Base-by-base conservation (phyloP, 2,329 filamentous ascomycete genomes). In the Akanthomyces dipterigenus region DNA sequence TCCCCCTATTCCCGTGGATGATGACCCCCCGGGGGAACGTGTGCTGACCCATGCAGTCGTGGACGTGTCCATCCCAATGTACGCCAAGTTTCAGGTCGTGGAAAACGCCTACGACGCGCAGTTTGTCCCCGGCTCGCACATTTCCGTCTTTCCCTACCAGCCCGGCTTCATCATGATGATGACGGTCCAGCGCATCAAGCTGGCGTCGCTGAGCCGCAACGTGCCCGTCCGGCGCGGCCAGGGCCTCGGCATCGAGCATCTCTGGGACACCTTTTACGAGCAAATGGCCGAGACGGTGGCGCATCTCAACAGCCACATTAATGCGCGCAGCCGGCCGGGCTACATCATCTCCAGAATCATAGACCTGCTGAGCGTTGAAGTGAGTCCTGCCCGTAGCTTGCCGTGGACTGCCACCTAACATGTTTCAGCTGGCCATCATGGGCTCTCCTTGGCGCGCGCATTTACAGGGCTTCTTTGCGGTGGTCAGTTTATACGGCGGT, bases 81-180 rank as follows among this genome's bases (percentile, higher is more conserved):
- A 55, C 53, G 34, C 38, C 38, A 55, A 55, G 40, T 55, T 45
- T 12, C 53, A 55, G n/a, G 53, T 55, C 24, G 53, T 55, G 16
- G 53, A 55, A 36, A 55, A 22, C 18, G 53, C 53, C 38, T 55
- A 55, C 26, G 53, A 55, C 38, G 18, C 18, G 16, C 14, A n/a
- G 26, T 55, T 55, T 9, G 40, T 55, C 4, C 53, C 53, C 1
- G 53, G 53, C 3, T 55, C 53, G 7, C 53, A 55, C 53, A 45
- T 55, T 24, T 55, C 53, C 24, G 40, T 34, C 16, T 55, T 55
- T 20, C 53, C 53, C 2, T 55, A 55, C 38, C 53, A 45, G 24
- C 53, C 53, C 18, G 53, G 53, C 1, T 55, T 55, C 40, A 55
- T 55, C 40, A 55, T 55, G 53, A 55, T 55, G 53, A 55, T 55